Evolutionary conservation across 768 basidiomycete genomes (phyloP), one percentile per base, ranked within the genome.

Genomic region (Boletus fagicola): DNA sequence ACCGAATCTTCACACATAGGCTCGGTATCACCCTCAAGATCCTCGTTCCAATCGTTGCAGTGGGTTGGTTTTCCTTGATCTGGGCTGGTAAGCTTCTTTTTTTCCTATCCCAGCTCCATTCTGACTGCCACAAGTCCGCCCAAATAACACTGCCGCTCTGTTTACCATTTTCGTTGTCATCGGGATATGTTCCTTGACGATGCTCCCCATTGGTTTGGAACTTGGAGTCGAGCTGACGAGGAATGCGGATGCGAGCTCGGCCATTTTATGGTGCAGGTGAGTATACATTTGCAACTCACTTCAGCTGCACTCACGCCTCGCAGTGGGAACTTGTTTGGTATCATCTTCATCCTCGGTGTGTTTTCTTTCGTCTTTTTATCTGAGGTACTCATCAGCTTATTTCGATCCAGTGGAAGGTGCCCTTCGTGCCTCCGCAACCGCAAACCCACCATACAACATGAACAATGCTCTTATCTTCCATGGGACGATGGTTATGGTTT

Each of bases 201-300:
- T 94, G 74, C 79, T 94, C 2, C 90, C 92, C 2, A 78, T 93
- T 31, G 84, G 77, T 1, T 74, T 94, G 54, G 92, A 94, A 66
- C 81, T 94, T 22, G 86, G 81, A 15, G 87, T 85, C 39, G 92
- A 94, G 68, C 67, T 93, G 22, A 91, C 91, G 8, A 78, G 88
- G 55, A 92, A 90, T 65, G 82, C 90, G 1, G 88, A 91, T 55
- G 84, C 82, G 1, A 91, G 89, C 57, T 80, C 90, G 0, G 87
- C 90, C 0, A 68, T 91, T 28, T 65, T 93, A 24, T 94, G 91
- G 90, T 85, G 85, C 71, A 74, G 76, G 87, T 90, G 66, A 55
- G 85, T 77, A 45, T 24, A 5, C 30, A 45, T 53, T 20, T 35
- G 2, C 8, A n/a, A 1, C 20, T 2, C 26, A 24, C 12, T n/a